Evolutionary conservation across 2,329 filamentous ascomycete genomes (phyloP).

Genomic region (Penicillium corylophilum): DNA sequence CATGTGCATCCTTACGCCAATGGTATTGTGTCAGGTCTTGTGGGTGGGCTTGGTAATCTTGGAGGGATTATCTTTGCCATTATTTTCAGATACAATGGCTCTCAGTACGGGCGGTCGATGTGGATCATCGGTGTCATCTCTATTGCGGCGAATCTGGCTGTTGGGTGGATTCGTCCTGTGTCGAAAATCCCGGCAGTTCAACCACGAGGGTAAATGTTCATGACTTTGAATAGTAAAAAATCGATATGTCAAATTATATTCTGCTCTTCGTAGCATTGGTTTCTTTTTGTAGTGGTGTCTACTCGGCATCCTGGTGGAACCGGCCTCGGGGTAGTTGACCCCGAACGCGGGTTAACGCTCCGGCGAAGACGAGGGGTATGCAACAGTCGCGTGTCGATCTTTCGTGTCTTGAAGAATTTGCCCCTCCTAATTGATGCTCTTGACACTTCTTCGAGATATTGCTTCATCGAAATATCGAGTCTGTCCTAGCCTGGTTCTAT

Average conservation of each 20-base stretch:
- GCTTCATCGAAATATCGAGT: not conserved
- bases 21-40: conserved; percentile 72
- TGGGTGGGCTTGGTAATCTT: conserved; percentile 78
- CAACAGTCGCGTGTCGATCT: not conserved
- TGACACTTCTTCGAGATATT: not conserved
- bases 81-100: conserved; percentile 73
- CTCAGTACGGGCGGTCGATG: conserved; percentile 66
- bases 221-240: not conserved
- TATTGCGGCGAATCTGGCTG: conserved; percentile 65
- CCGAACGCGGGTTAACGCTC: conserved; percentile 24
- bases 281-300: not conserved
- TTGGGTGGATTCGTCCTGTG: conserved; percentile 63
- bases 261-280: not conserved
- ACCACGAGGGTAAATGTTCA: conserved; percentile 1
- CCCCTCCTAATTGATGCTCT: not conserved
- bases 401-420: not conserved
- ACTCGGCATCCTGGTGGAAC: conserved; percentile 7
- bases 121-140: conserved; percentile 81
- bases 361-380: conserved; percentile 17
- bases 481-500: not conserved
- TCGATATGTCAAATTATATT: not conserved
- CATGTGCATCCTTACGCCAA: conserved; percentile 84
- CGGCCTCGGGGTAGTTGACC: conserved; percentile 24
- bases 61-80: conserved; percentile 83
- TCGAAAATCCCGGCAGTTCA: conserved; percentile 50